Percentiles rank a stretch among this genome's conserved stretches.
Evolutionary conservation across 805 yeast genomes (phyloP).

Genomic region (Saccharomyces kudriavzevii): DNA sequence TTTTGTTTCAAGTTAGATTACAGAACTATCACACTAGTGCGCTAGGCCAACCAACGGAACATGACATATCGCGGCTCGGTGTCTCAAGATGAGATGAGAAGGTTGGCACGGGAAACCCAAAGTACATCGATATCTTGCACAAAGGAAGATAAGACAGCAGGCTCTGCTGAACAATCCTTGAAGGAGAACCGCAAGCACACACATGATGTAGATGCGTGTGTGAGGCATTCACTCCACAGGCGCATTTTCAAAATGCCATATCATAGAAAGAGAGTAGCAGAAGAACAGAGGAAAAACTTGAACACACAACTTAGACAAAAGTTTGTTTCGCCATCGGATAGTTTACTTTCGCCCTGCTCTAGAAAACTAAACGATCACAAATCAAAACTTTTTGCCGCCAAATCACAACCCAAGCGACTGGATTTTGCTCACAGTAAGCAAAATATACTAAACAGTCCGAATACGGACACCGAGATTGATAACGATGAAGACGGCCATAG

Average conservation of each 20-base stretch:
- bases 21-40: background rate
- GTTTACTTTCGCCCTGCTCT: conserved; percentile 49
- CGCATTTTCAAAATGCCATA: conserved; percentile 17
- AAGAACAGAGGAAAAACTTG: conserved; percentile 5
- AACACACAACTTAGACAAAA: conserved; percentile 13
- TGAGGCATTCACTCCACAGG: conserved; percentile 12
- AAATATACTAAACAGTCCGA: background rate
- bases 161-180: background rate
- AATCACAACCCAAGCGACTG: conserved; percentile 15
- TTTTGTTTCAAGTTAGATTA: background rate
- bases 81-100: background rate
- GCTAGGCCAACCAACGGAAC: background rate
- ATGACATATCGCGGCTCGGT: background rate
- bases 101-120: background rate
- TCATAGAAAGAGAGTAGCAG: conserved; percentile 4
- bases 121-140: background rate
- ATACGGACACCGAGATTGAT: background rate
- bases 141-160: background rate
- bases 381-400: conserved; percentile 16
- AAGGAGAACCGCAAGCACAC: background rate
- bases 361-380: conserved; percentile 45
- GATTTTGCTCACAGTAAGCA: conserved; percentile 1
- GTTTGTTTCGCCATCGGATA: conserved; percentile 51
- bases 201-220: background rate
- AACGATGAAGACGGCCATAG: background rate